Base-by-base conservation (phyloP, 257 asterid genomes). In the Oldenlandia corymbosa region DNA sequence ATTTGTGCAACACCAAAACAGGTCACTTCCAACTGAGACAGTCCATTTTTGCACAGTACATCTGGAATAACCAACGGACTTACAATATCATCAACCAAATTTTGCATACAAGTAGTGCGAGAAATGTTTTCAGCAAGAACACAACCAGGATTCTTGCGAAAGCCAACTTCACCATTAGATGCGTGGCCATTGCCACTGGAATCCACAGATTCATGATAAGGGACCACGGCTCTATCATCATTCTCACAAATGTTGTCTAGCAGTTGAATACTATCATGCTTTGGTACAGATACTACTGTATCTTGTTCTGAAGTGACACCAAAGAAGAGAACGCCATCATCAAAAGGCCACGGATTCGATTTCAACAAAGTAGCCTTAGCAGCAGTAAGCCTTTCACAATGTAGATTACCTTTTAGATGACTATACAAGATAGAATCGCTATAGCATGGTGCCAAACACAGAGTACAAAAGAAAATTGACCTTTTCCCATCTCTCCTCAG, bases 321-420 rank as follows among this genome's bases (percentile, higher is more conserved):
- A 67, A 91, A 91, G 86, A 91, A 87, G 77, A 86, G 74, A 37
- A 86, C 88, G 36, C 98, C 98, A 71, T 91, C 98, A 48, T 71
- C 81, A 60, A 91, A 91, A 1, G 98, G 98, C 92, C 95, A 91
- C 1, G 95, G 98, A 66, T 91, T 91, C n/a, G 85, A 78, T 73
- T 88, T 91, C 70, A 88, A 60, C 81, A 91, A 72, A 3, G 96
- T 91, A 58, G 77, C 79, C 66, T 85, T 82, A 24, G 95, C 94
- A 60, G 88, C 75, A 48, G 86, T 87, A 57, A 78, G 81, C 74
- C 83, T 86, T 82, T 78, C 85, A 4, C 81, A 39, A 66, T 91
- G 98, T n/a, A 79, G 75, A 73, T 65, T 85, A 34, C 98, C 98
- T 21, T 78, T 86, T 76, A 91, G 79, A 76, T 91, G 98, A 73